phyloP scores from a whole-genome alignment of 768 basidiomycete species.

The Russula sp. region DNA sequence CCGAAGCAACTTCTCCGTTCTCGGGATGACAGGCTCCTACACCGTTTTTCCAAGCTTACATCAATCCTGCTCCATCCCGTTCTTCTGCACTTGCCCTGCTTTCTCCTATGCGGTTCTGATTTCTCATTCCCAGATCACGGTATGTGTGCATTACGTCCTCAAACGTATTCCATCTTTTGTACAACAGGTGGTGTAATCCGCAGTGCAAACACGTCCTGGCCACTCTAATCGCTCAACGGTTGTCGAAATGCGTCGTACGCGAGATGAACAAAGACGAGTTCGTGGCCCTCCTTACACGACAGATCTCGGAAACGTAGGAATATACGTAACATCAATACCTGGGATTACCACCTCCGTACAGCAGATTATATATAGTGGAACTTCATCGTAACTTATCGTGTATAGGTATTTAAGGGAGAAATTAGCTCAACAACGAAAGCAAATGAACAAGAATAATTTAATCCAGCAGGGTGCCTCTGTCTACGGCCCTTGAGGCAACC shows the following conservation, averaged over 20 bases:
- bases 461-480: neutral
- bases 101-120: slow-evolving; percentile 63
- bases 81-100: slow-evolving; percentile 76
- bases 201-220: slow-evolving; percentile 85
- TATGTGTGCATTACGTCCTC: slow-evolving; percentile 32
- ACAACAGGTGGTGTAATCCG: neutral
- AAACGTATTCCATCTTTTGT: neutral
- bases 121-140: slow-evolving; percentile 63
- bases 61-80: slow-evolving; percentile 36
- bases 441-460: slow-evolving; percentile 16
- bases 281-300: slow-evolving; percentile 42
- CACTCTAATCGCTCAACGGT: slow-evolving; percentile 53
- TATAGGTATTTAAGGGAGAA: slow-evolving; percentile 4
- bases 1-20: slow-evolving; percentile 59
- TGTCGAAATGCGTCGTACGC: slow-evolving; percentile 52
- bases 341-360: slow-evolving; percentile 2
- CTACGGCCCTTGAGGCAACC: neutral
- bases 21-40: slow-evolving; percentile 61
- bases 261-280: slow-evolving; percentile 49
- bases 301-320: slow-evolving; percentile 32
- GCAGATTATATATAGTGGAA: slow-evolving; percentile 20
- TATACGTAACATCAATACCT: neutral
- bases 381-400: slow-evolving; percentile 5
- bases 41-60: slow-evolving; percentile 51
- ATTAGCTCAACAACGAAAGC: slow-evolving; percentile 9